Evolutionary conservation across 345 rosid species (phyloP).

Genomic region (Microcos paniculata): DNA sequence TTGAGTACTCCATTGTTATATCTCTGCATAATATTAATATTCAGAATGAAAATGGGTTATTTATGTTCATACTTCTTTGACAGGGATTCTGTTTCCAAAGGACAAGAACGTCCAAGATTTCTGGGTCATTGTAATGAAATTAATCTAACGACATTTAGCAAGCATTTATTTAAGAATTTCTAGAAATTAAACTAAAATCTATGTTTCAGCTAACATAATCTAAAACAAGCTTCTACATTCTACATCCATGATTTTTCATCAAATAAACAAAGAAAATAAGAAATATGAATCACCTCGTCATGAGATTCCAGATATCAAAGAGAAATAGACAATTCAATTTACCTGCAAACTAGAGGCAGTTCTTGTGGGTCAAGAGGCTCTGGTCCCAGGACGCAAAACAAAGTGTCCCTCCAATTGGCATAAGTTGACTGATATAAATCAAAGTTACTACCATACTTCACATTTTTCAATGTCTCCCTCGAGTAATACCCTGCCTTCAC

Average conservation of each 20-base stretch:
- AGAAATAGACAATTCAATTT: neutral
- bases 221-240: neutral
- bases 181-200: neutral
- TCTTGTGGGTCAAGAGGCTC: neutral
- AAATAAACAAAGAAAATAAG: neutral
- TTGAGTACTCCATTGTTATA: conserved; percentile 13
- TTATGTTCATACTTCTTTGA: neutral
- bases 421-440: conserved; percentile 12
- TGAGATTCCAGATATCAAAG: neutral
- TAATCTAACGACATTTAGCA: neutral
- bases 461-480: neutral
- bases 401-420: conserved; percentile 39
- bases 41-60: neutral
- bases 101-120: neutral
- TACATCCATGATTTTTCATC: neutral
- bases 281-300: neutral
- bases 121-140: too few species aligned
- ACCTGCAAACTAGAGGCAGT: conserved; percentile 12
- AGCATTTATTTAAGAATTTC: neutral
- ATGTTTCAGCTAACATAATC: neutral
- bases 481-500: conserved; percentile 21
- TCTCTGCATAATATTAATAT: neutral
- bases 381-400: neutral
- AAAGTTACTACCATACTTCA: neutral
- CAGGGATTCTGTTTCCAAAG: neutral